Conservation (phyloP, 2,329 filamentous ascomycete genomes). For the Calonectria henricotiae region DNA sequence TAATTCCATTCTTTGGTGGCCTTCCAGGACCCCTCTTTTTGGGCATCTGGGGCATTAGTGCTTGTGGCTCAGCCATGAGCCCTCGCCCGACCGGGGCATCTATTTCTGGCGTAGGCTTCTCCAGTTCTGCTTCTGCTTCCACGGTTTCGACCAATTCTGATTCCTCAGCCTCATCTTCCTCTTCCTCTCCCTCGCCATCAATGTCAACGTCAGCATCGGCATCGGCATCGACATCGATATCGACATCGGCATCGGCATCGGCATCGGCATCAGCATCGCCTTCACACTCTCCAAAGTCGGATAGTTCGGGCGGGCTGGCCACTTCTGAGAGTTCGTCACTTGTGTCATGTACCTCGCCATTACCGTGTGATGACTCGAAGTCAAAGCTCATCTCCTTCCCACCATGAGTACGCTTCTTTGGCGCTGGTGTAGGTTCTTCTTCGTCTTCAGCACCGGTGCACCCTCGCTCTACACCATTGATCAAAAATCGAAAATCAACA, state of each 20-base stretch:
- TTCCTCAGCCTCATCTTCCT: slow-evolving; percentile 52
- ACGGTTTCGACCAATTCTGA: slow-evolving; percentile 52
- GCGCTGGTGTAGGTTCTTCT: slow-evolving; percentile 62
- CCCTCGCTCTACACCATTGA: slow-evolving; percentile 75
- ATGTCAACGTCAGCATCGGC: slow-evolving; percentile 44
- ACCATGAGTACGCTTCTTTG: slow-evolving; percentile 68
- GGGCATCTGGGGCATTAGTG: slow-evolving; percentile 64
- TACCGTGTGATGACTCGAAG: slow-evolving; percentile 76
- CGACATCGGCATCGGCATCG: slow-evolving; percentile 52
- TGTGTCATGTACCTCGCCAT: slow-evolving; percentile 71
- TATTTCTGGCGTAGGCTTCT: slow-evolving; percentile 47
- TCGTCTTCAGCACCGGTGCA: slow-evolving; percentile 73
- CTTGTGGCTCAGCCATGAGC: slow-evolving; percentile 55
- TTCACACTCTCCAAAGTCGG: slow-evolving; percentile 60
- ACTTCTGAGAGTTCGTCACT: slow-evolving; percentile 69
- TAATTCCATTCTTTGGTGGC: slow-evolving; percentile 86
- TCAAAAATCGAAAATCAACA: slow-evolving; percentile 78
- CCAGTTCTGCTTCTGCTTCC: slow-evolving; percentile 48
- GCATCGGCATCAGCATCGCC: slow-evolving; percentile 56
- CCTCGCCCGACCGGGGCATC: slow-evolving; percentile 54
- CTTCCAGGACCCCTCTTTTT: slow-evolving; percentile 85
- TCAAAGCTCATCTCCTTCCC: slow-evolving; percentile 83
- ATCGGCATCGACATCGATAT: slow-evolving; percentile 44
- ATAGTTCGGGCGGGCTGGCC: slow-evolving; percentile 61
- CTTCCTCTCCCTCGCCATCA: slow-evolving; percentile 45